Conservation (phyloP, 2,329 filamentous ascomycete genomes). For the Sporothrix brunneoviolacea region DNA sequence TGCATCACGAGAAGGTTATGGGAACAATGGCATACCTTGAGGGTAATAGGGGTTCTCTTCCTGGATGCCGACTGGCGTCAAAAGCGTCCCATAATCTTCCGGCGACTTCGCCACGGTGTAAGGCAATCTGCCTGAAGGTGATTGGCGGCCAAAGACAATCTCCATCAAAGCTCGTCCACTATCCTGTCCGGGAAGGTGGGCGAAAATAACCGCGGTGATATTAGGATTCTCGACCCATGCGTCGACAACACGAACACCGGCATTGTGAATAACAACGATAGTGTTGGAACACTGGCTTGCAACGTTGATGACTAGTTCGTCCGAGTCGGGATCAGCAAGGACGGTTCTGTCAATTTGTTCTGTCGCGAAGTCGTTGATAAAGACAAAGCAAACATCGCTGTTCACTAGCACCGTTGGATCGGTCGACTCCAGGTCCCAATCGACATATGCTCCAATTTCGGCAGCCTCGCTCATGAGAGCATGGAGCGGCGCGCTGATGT, state of each 20-base stretch:
- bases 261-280: slow-evolving; percentile 48
- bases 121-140: slow-evolving; percentile 50
- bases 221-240: slow-evolving; percentile 55
- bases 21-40: too few relatives aligned
- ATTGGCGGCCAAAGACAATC: slow-evolving; percentile 50
- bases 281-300: slow-evolving; percentile 43
- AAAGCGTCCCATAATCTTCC: slow-evolving; percentile 22
- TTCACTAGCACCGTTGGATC: too few relatives aligned
- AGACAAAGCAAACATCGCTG: slow-evolving; percentile 55
- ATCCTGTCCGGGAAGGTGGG: slow-evolving; percentile 57
- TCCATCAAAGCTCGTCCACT: slow-evolving; percentile 48
- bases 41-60: too few relatives aligned
- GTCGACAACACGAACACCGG: slow-evolving; percentile 52
- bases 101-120: not conserved
- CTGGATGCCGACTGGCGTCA: too few relatives aligned
- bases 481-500: too few relatives aligned
- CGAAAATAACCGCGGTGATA: slow-evolving; percentile 55
- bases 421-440: too few relatives aligned
- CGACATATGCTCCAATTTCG: too few relatives aligned
- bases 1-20: too few relatives aligned
- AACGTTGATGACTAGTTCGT: slow-evolving; percentile 41
- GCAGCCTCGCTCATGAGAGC: too few relatives aligned
- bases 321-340: slow-evolving; percentile 54
- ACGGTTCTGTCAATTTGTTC: slow-evolving; percentile 54
- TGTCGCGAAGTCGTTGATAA: slow-evolving; percentile 53